Conservation (phyloP, 2,329 filamentous ascomycete genomes). For the Arthrinium puccinioides region DNA sequence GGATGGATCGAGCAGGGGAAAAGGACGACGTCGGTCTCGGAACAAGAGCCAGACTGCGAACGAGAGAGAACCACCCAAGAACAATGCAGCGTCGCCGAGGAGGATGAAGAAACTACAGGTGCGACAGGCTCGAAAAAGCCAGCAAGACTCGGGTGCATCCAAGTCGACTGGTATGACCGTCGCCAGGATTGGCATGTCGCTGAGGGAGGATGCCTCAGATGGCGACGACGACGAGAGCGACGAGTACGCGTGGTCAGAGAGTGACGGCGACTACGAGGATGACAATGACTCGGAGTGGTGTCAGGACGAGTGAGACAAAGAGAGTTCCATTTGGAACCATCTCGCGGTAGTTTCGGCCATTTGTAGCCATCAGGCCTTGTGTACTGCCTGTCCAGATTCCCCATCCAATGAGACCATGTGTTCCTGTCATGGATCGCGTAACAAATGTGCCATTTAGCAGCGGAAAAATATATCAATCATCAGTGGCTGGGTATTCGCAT, state of each 20-base stretch:
- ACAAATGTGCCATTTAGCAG: too few relatives aligned
- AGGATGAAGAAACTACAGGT: background rate
- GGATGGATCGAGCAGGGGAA: background rate
- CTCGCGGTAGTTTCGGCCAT: too few relatives aligned
- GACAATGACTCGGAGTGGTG: background rate
- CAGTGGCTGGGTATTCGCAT: too few relatives aligned
- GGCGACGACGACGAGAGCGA: constrained; percentile 1
- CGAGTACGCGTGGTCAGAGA: constrained; percentile 1
- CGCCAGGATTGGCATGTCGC: background rate
- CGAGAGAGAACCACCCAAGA: background rate
- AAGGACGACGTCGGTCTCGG: too few relatives aligned
- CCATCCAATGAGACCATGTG: too few relatives aligned
- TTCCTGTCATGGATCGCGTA: too few relatives aligned
- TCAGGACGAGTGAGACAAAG: background rate
- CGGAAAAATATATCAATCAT: too few relatives aligned
- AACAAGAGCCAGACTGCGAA: background rate
- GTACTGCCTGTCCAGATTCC: too few relatives aligned
- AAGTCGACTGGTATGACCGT: background rate
- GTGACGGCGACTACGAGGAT: background rate
- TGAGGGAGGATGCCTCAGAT: background rate
- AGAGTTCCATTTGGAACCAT: too few relatives aligned
- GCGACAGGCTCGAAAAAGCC: background rate
- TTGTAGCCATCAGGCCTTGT: too few relatives aligned
- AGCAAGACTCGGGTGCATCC: background rate
- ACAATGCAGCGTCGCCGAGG: background rate